Percentiles rank a stretch among this genome's conserved stretches.
phyloP scores from a whole-genome alignment of 2,329 filamentous ascomycete genomes.

The Onygenales sp. region DNA sequence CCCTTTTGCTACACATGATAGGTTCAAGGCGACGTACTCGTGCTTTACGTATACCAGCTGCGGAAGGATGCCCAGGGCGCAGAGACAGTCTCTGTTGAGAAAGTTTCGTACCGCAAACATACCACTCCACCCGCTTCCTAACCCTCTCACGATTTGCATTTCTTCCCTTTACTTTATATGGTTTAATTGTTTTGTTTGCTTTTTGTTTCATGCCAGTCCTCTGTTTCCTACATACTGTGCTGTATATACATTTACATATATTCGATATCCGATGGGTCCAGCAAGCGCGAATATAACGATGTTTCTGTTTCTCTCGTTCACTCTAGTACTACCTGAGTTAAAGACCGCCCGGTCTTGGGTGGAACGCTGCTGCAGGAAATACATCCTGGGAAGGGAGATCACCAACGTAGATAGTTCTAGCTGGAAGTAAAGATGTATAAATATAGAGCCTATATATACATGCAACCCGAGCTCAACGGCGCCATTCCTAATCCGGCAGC shows the following conservation, averaged over 20 bases:
- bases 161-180: neutral
- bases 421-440: too few species aligned
- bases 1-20: slow-evolving; percentile 27
- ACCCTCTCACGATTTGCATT: slow-evolving; percentile 13
- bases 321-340: too few species aligned
- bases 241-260: neutral
- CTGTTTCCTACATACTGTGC: neutral
- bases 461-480: neutral
- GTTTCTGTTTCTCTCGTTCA: too few species aligned
- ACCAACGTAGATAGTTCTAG: too few species aligned
- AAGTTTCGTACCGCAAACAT: slow-evolving; percentile 76
- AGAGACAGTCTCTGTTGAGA: slow-evolving; percentile 74
- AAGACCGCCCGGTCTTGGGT: too few species aligned
- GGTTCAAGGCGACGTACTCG: slow-evolving; percentile 93
- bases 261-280: slow-evolving; percentile 3
- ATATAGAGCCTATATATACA: neutral
- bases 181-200: neutral
- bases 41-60: slow-evolving; percentile 87
- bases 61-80: slow-evolving; percentile 66
- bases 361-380: too few species aligned
- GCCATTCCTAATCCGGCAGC: slow-evolving; percentile 1
- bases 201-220: neutral
- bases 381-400: too few species aligned
- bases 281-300: neutral
- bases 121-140: slow-evolving; percentile 47